These are phyloP conservation scores for Gossypium arboreum DNA, from an alignment of 345 rosid species.

Conservation along the genomic window DNA sequence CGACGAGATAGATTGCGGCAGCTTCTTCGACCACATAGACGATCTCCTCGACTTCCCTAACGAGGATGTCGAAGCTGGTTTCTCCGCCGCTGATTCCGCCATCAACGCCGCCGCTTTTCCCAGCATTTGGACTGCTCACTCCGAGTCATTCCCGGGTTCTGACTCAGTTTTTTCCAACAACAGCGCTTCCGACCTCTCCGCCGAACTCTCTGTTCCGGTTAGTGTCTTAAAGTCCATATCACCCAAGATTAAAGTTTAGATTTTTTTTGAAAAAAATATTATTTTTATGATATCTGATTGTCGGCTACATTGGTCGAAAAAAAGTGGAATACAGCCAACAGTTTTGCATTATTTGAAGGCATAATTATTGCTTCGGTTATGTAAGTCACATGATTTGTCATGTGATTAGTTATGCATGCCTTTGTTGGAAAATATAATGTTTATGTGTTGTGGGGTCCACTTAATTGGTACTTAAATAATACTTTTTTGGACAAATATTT, in stretches of 20 bases:
- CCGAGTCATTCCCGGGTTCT: conserved; percentile 57
- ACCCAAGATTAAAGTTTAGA: background rate
- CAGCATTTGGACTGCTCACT: conserved; percentile 59
- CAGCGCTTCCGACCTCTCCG: conserved; percentile 57
- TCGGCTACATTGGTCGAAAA: conserved; percentile 30
- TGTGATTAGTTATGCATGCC: conserved; percentile 17
- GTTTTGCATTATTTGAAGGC: conserved; percentile 11
- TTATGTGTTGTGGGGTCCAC: background rate
- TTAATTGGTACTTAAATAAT: background rate
- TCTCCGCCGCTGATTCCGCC: conserved; percentile 27
- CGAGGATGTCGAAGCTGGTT: conserved; percentile 57
- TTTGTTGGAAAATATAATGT: background rate
- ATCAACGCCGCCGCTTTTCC: conserved; percentile 37
- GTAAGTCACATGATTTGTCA: conserved; percentile 43
- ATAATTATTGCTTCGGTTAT: conserved; percentile 23
- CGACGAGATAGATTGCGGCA: conserved; percentile 85
- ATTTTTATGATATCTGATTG: background rate
- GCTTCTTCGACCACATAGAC: conserved; percentile 94
- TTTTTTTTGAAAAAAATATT: no score
- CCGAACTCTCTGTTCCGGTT: conserved; percentile 91
- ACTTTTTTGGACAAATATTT: no score
- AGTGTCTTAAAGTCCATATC: conserved; percentile 20
- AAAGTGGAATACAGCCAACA: background rate
- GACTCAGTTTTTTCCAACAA: conserved; percentile 60
- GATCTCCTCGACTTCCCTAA: conserved; percentile 30